Base-by-base conservation (phyloP, 2,329 filamentous ascomycete genomes). In the Grosmannia huntii region DNA sequence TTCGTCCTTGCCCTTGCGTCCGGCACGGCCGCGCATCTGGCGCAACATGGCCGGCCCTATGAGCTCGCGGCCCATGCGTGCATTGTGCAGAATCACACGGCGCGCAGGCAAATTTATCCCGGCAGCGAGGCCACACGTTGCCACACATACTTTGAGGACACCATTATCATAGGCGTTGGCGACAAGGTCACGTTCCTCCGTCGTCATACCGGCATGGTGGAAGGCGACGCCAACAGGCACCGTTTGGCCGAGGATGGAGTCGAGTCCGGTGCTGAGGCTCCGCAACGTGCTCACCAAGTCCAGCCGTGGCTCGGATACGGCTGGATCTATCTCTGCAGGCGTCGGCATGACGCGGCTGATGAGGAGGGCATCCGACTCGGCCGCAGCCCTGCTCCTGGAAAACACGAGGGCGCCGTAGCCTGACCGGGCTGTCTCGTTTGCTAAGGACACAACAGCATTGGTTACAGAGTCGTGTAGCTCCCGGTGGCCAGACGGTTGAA, bases 1-100 rank as follows among this genome's bases (percentile, higher is more conserved):
- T 55, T 87, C 85, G 58, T 89, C 86, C 66, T 89, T 90, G 54
- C 87, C 87, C 69, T 90, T 90, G 57, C 87, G 79, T 7, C 87
- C 87, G 23, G 87, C 87, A 60, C 87, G 79, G 3, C 87, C 87
- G 66, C 86, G 81, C 87, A 90, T 91, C 70, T 91, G 87, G 54
- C 86, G 81, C 69, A 91, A 74, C 84, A 91, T 87, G 4, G 87
- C 83, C 14, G 87, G 87, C 0, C 86, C 87, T n/a, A 90, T 81
- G 53, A 90, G 73, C 52, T 90, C 86, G 56, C 84, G 78, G 0
- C 87, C 87, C 85, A 90, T 90, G 48, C 84, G 79, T 33, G 85
- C 86, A 61, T 83, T 85, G 66, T 89, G 86, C 28, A 89, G 76
- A 60, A 91, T 89, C 0, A 91, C 87, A 63, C 87, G 76, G 57